Evolutionary conservation across 345 rosid genomes (phyloP).

Genomic region (Salix exigua): DNA sequence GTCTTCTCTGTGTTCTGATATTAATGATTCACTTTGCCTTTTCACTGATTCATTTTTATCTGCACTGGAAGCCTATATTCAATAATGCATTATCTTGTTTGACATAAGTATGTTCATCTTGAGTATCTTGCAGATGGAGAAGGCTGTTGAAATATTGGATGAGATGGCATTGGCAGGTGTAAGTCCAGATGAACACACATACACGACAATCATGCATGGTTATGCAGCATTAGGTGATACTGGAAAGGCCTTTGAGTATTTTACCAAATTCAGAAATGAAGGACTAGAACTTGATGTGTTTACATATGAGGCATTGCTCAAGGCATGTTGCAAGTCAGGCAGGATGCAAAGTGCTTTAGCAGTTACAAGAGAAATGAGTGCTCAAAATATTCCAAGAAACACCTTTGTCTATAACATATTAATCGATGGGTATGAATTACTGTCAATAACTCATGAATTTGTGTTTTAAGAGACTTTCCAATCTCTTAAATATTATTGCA

Average conservation of each 20-base stretch:
- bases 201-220: constrained; percentile 95
- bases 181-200: constrained; percentile 79
- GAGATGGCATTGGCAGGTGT: constrained; percentile 82
- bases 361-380: constrained; percentile 86
- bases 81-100: not conserved
- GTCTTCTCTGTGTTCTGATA: not conserved
- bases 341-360: constrained; percentile 99
- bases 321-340: constrained; percentile 98
- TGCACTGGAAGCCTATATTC: not conserved
- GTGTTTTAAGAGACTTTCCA: not conserved
- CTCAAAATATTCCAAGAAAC: constrained; percentile 73
- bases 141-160: constrained; percentile 79
- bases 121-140: constrained; percentile 62
- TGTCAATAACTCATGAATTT: not conserved
- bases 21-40: not conserved
- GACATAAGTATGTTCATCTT: not conserved
- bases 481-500: not conserved
- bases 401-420: constrained; percentile 81
- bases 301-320: constrained; percentile 85
- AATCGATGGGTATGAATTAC: constrained; percentile 70
- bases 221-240: constrained; percentile 93
- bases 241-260: constrained; percentile 85
- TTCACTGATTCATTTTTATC: not conserved
- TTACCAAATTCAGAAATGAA: constrained; percentile 70
- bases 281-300: constrained; percentile 80